phyloP scores from a whole-genome alignment of 345 rosid species.

The Salix viminalis region DNA sequence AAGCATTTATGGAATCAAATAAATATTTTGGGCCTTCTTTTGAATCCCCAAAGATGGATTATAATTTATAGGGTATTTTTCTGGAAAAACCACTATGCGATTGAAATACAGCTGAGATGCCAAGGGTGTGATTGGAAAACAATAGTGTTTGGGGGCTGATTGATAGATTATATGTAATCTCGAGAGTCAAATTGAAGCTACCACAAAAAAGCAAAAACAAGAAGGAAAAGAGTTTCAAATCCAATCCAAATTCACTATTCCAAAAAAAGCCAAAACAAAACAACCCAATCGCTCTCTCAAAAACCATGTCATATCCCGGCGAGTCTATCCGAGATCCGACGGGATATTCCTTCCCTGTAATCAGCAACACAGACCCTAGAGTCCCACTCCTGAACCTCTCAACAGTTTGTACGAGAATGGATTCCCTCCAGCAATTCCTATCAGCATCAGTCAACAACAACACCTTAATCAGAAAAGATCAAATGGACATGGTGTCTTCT shows the following conservation, averaged over 20 bases:
- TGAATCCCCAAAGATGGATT: no score
- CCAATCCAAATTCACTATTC: not conserved
- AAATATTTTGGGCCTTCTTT: no score
- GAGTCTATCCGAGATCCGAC: not conserved
- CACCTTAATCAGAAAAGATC: slow-evolving; percentile 27
- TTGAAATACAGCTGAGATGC: not conserved
- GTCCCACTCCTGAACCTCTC: slow-evolving; percentile 38
- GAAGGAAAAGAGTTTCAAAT: not conserved
- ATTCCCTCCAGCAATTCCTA: slow-evolving; percentile 38
- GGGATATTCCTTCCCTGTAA: slow-evolving; percentile 4
- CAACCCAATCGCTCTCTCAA: not conserved
- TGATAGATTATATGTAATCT: not conserved
- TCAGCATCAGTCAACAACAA: slow-evolving; percentile 38
- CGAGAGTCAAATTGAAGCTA: not conserved
- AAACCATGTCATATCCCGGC: slow-evolving; percentile 16
- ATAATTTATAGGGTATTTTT: not conserved
- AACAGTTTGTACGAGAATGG: slow-evolving; percentile 36
- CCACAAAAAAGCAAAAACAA: not conserved
- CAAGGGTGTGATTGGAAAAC: not conserved
- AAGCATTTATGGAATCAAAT: no score
- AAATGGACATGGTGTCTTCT: slow-evolving; percentile 46
- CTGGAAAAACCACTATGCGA: not conserved
- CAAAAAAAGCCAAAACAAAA: not conserved
- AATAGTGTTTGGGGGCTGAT: not conserved
- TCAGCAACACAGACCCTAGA: slow-evolving; percentile 7